Evolutionary conservation across 306 rosid species (phyloP), one percentile per base, ranked within the genome.

Genomic region (Castanea sativa): DNA sequence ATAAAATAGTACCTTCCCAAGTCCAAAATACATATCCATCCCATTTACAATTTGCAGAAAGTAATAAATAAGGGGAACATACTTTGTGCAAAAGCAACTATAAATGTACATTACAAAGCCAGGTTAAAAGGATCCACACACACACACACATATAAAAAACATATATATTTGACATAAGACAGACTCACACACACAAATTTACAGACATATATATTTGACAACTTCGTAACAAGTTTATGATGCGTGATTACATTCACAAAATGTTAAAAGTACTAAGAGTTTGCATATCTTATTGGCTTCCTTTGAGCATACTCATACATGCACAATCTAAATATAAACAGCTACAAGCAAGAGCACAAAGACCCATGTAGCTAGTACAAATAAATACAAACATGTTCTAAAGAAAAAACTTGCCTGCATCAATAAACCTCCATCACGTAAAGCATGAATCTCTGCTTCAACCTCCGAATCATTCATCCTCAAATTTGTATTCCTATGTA

Each of bases 381-480:
- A 30, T 63, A 75, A n/a, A 1, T 30, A 20, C n/a, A 69, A 56
- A 79, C 69, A 49, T 21, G 78, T 53, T 78, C 63, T 76, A 83
- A 68, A 82, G 75, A 77, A 74, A 85, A 77, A 68, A 76, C 98
- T 91, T 87, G 90, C 99, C 99, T 95, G 99, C 99, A 95, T 91
- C 85, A 95, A 85, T 83, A 95, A 89, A 79, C 98, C 99, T 59
- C 99, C 99, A 84, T 95, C 99, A 10, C 99, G 99, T 85, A 95
- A 88, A 56, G 97, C 90, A 78, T 95, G 99, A 80, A 95, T 95
- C 86, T 95, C 97, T n/a, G 98, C 97, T 85, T 95, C 98, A 64
- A 95, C 25, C 85, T 86, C 97, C 58, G 97, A 90, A 23, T 81
- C 81, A 79, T 95, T 95, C 97, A 93, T 84, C 87, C 71, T n/a